Evolutionary conservation across 176 grass and related monocot genomes (phyloP).

Genomic region (Tillandsia leiboldiana): DNA sequence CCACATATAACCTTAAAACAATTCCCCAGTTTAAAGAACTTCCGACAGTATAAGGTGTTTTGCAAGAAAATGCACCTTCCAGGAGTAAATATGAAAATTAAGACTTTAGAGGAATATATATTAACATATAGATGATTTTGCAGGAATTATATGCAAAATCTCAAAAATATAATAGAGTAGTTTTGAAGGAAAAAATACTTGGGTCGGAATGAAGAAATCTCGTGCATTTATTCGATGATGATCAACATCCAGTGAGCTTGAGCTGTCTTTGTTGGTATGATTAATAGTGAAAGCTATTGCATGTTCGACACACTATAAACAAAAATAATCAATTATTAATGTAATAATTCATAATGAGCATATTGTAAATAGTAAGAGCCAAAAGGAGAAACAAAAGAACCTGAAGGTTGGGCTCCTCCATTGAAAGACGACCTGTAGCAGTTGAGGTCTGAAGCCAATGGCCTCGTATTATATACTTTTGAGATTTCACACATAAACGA

Average conservation of each 20-base stretch:
- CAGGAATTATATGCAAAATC: no score
- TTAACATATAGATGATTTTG: no score
- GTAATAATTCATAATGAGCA: slow-evolving; percentile 18
- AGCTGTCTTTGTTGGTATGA: slow-evolving; percentile 32
- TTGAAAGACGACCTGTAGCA: slow-evolving; percentile 81
- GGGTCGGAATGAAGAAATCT: slow-evolving; percentile 78
- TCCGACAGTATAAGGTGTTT: background rate
- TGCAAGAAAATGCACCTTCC: no score
- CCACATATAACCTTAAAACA: no score
- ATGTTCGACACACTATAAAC: slow-evolving; percentile 84
- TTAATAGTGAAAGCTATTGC: slow-evolving; percentile 52
- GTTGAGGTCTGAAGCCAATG: slow-evolving; percentile 98
- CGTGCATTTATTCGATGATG: slow-evolving; percentile 73
- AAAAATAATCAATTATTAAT: slow-evolving; percentile 20
- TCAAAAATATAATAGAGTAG: slow-evolving; percentile 8
- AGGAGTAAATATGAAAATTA: background rate
- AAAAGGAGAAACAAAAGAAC: slow-evolving; percentile 26
- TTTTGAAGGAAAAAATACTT: slow-evolving; percentile 38
- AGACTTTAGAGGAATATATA: no score
- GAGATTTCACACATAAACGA: slow-evolving; percentile 50
- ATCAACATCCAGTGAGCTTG: slow-evolving; percentile 25
- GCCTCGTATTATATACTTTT: slow-evolving; percentile 86
- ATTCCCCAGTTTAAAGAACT: background rate
- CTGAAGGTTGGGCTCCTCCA: slow-evolving; percentile 99
- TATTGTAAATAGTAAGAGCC: background rate